A percentile compares a stretch with the other conserved stretches of the same genome.
These are phyloP conservation scores for Tuber aestivum DNA, from an alignment of 495 filamentous ascomycete genomes.

Conservation along the genomic window DNA sequence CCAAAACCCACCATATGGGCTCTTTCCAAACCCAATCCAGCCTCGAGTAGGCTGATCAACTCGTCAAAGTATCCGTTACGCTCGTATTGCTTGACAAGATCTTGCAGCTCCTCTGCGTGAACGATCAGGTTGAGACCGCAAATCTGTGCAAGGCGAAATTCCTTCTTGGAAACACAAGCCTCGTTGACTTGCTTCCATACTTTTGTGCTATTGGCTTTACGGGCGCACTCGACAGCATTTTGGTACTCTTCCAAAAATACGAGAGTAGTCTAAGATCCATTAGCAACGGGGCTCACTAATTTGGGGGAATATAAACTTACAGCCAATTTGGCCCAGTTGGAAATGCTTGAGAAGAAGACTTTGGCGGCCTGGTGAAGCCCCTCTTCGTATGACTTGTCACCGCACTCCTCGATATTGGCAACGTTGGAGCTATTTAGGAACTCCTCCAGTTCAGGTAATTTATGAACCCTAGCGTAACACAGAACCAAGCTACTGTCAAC, in stretches of 20 bases:
- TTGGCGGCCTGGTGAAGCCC: slow-evolving; percentile 94
- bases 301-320: slow-evolving; percentile 13
- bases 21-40: slow-evolving; percentile 89
- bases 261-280: slow-evolving; percentile 59
- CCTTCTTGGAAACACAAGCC: slow-evolving; percentile 95
- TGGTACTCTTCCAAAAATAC: slow-evolving; percentile 97
- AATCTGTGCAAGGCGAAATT: slow-evolving; percentile 98
- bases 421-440: slow-evolving; percentile 93
- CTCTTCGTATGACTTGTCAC: slow-evolving; percentile 95
- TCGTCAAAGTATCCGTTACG: slow-evolving; percentile 97
- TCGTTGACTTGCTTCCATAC: slow-evolving; percentile 99
- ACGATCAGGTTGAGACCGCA: slow-evolving; percentile 98
- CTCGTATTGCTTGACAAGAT: slow-evolving; percentile 94
- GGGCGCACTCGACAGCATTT: slow-evolving; percentile 93
- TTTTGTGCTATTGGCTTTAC: slow-evolving; percentile 98
- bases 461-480: slow-evolving; percentile 83
- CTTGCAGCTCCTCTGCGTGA: slow-evolving; percentile 91
- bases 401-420: slow-evolving; percentile 87
- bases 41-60: slow-evolving; percentile 88
- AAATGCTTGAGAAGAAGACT: slow-evolving; percentile 97
- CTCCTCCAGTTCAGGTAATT: slow-evolving; percentile 89
- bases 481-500: slow-evolving; percentile 94
- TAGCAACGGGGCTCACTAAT: neutral
- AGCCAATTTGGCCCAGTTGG: slow-evolving; percentile 98
- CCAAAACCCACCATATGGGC: slow-evolving; percentile 57